These are phyloP conservation scores for Nitzschia palea DNA, from an alignment of 108 stramenopile species.

Conservation along the genomic window DNA sequence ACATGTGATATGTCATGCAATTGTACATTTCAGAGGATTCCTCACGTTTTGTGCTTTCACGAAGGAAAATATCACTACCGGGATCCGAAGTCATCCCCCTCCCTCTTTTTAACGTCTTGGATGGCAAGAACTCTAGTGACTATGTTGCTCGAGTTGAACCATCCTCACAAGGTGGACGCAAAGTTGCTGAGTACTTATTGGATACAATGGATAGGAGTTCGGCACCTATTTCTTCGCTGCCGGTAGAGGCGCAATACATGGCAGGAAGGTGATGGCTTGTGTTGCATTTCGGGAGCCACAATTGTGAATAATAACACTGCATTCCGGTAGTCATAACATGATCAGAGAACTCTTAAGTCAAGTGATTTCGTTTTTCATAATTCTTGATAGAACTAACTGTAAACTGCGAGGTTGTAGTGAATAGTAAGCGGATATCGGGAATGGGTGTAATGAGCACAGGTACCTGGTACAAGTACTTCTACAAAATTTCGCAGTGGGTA, in stretches of 20 bases:
- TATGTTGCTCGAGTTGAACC: constrained; percentile 92
- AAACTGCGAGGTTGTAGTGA: no score
- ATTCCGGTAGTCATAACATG: no score
- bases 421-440: no score
- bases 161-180: constrained; percentile 72
- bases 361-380: no score
- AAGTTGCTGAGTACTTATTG: constrained; percentile 84
- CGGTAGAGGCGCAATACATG: constrained; percentile 20
- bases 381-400: no score
- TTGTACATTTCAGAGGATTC: no score
- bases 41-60: not conserved
- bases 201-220: constrained; percentile 39
- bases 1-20: not conserved
- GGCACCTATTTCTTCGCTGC: not conserved
- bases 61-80: constrained; percentile 53
- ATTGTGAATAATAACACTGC: no score
- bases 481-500: no score
- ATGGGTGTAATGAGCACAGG: no score
- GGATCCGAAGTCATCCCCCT: constrained; percentile 78
- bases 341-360: no score
- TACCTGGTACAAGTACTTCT: no score
- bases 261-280: constrained; percentile 16
- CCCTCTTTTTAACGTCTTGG: constrained; percentile 73
- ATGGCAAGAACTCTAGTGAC: constrained; percentile 76
- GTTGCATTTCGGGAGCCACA: no score